Evolutionary conservation across 768 basidiomycete species (phyloP).

Genomic region (Lactifluus volemus): DNA sequence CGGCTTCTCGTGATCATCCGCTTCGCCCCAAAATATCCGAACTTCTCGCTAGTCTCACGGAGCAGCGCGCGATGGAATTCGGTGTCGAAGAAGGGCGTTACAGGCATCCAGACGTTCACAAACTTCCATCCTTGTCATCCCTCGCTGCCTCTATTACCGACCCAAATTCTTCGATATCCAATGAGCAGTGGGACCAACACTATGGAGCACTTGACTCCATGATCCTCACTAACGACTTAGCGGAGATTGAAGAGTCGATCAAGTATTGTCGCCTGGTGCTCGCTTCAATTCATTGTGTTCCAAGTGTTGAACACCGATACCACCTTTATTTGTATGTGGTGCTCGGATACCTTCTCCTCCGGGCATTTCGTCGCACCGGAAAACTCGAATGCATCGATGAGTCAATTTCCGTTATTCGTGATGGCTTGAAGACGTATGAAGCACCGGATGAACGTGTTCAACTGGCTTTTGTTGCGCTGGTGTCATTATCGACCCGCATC

Average conservation of each 20-base stretch:
- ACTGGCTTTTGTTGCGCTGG: too few relatives aligned
- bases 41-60: not conserved
- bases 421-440: too few relatives aligned
- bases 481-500: too few relatives aligned
- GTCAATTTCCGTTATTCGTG: not conserved
- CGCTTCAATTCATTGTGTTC: not conserved
- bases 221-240: not conserved
- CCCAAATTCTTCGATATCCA: not conserved
- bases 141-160: not conserved
- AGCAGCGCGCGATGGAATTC: too few relatives aligned
- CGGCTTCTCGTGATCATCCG: not conserved
- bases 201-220: not conserved
- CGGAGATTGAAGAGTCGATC: not conserved
- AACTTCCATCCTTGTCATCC: not conserved
- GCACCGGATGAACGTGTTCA: too few relatives aligned
- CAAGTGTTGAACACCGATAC: not conserved
- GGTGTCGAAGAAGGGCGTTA: too few relatives aligned
- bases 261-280: not conserved
- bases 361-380: not conserved
- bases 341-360: not conserved
- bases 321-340: fast-evolving
- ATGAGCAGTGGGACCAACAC: not conserved
- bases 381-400: not conserved
- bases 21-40: not conserved
- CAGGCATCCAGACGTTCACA: too few relatives aligned